Percentiles rank a stretch among this genome's conserved stretches.
Evolutionary conservation across 78 protist species (phyloP).

Genomic region (Dictyostelium purpureum): DNA sequence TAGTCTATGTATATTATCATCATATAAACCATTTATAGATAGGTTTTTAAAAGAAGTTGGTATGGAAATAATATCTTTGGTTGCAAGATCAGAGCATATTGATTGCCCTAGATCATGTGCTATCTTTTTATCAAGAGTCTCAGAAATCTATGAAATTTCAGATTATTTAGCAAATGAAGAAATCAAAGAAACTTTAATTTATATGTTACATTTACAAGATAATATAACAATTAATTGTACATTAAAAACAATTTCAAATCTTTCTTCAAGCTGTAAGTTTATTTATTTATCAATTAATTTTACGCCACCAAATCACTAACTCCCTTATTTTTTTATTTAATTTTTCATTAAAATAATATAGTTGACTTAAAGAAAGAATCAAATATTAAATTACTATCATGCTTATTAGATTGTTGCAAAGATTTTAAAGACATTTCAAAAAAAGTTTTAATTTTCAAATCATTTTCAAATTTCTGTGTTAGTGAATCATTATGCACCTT

Average conservation of each 20-base stretch:
- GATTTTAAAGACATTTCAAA: not conserved
- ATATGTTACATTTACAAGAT: slow-evolving; percentile 26
- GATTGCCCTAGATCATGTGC: slow-evolving; percentile 70
- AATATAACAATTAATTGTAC: slow-evolving; percentile 49
- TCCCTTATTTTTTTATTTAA: not conserved
- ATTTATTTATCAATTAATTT: not conserved
- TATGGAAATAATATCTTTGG: not conserved
- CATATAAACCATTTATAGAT: slow-evolving; percentile 23
- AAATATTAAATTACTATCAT: slow-evolving; percentile 24
- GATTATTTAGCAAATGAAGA: slow-evolving; percentile 16
- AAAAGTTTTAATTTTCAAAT: slow-evolving; percentile 49
- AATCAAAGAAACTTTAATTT: slow-evolving; percentile 42
- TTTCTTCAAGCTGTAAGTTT: slow-evolving; percentile 33
- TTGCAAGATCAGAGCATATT: slow-evolving; percentile 23
- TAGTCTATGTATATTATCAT: slow-evolving; percentile 14
- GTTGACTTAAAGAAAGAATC: slow-evolving; percentile 70
- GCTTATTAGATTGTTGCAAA: slow-evolving; percentile 48
- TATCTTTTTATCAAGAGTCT: slow-evolving; percentile 48
- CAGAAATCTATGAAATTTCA: slow-evolving; percentile 23
- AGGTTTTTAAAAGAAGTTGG: slow-evolving; percentile 53
- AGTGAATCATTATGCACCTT: slow-evolving; percentile 26
- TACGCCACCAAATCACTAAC: not conserved
- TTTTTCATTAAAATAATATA: not conserved
- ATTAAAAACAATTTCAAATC: slow-evolving; percentile 44
- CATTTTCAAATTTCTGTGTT: slow-evolving; percentile 59